These are phyloP conservation scores for Cicer chorassanicum DNA, from an alignment of 306 rosid species.

Conservation along the genomic window DNA sequence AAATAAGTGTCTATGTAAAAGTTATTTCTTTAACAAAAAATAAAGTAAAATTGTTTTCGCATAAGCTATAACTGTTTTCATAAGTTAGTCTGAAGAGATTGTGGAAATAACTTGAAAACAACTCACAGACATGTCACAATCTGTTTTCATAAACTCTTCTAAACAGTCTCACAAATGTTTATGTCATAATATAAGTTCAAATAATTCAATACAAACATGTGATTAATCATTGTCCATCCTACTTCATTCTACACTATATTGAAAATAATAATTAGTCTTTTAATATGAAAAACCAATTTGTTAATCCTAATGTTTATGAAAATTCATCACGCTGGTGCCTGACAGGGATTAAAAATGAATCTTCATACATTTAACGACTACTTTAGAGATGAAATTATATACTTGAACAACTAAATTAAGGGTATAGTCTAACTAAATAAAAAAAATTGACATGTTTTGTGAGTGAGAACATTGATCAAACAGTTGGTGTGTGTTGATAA, in stretches of 20 bases:
- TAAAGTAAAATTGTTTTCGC: neutral
- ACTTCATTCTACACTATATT: neutral
- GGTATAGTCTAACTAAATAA: neutral
- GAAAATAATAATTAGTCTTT: neutral
- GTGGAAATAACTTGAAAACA: neutral
- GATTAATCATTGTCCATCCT: too few relatives aligned
- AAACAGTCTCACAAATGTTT: neutral
- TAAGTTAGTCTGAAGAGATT: neutral
- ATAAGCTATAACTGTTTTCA: neutral
- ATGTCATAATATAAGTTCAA: neutral
- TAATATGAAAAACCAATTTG: too few relatives aligned
- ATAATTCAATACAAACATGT: neutral
- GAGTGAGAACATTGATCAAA: constrained; percentile 47
- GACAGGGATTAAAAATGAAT: too few relatives aligned
- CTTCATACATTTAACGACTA: too few relatives aligned
- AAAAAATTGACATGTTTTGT: neutral
- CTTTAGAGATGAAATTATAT: too few relatives aligned
- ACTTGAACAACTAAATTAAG: neutral
- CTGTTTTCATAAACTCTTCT: neutral
- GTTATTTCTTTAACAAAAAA: neutral
- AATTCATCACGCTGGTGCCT: too few relatives aligned
- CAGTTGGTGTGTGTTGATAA: constrained; percentile 15
- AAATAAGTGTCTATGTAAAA: neutral
- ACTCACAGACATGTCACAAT: neutral
- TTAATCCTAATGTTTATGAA: too few relatives aligned